These are phyloP conservation scores for Capronia epimyces DNA, from an alignment of 2,329 filamentous ascomycete species.

Conservation along the genomic window DNA sequence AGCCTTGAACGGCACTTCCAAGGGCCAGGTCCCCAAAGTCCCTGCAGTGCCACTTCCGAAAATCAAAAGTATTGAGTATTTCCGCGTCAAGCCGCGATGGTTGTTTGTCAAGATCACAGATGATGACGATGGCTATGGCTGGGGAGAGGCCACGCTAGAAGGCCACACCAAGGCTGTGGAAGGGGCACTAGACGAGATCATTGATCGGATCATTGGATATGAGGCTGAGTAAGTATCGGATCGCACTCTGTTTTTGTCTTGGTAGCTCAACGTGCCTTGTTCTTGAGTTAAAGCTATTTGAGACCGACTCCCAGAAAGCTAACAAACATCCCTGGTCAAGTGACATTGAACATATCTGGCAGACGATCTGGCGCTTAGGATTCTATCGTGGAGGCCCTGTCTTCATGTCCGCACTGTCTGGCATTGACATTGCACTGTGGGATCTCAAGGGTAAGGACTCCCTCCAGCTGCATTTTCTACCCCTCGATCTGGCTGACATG, in stretches of 20 bases:
- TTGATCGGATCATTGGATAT: slow-evolving; percentile 56
- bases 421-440: slow-evolving; percentile 75
- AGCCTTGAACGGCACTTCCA: slow-evolving; percentile 11
- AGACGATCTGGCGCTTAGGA: slow-evolving; percentile 56
- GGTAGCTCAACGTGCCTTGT: not conserved
- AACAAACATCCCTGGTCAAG: slow-evolving; percentile 4
- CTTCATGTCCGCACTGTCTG: slow-evolving; percentile 72
- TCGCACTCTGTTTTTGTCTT: not conserved
- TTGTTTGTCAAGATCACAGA: slow-evolving; percentile 73
- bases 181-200: slow-evolving; percentile 64
- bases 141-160: slow-evolving; percentile 70
- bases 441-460: slow-evolving; percentile 57
- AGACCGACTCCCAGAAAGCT: not conserved
- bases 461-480: not conserved
- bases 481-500: slow-evolving; percentile 33
- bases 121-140: slow-evolving; percentile 58
- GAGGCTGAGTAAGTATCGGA: slow-evolving; percentile 60
- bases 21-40: slow-evolving; percentile 7
- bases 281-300: not conserved
- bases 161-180: slow-evolving; percentile 70
- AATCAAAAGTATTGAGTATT: slow-evolving; percentile 65
- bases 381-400: slow-evolving; percentile 76
- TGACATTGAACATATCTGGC: slow-evolving; percentile 75
- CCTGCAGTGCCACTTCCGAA: slow-evolving; percentile 12
- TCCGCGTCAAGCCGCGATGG: slow-evolving; percentile 69